Base-by-base conservation (phyloP, 2,329 filamentous ascomycete species). In the Diaporthe ampelina region DNA sequence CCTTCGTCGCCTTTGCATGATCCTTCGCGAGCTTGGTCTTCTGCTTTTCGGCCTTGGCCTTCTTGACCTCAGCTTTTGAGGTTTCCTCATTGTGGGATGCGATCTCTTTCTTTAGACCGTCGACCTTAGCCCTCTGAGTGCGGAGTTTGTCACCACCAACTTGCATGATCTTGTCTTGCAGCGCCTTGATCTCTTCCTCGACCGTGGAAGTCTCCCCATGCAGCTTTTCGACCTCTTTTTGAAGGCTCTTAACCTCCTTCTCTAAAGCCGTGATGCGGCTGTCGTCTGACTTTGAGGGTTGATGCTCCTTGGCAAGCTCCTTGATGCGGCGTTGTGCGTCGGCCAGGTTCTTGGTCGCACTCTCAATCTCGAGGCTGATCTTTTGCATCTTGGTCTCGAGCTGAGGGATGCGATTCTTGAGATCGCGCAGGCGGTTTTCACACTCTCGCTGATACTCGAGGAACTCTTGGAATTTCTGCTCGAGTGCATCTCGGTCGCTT, bases 141-240 rank as follows among this genome's bases (percentile, higher is more conserved):
- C 97, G 93, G 24, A 99, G 91, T 84, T 94, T 95, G 80, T 98
- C 95, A 84, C 97, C 97, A 80, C 97, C 97, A 76, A 98, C 93
- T 83, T 98, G 93, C 97, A 99, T 98, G 80, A 99, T 99, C 87
- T 95, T 97, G 88, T 97, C 93, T 81, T 99, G 96, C 1, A 99
- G 88, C 26, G 89, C 89, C 84, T 97, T 96, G 84, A 99, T 98
- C 83, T 98, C 97, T 35, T 93, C 92, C 81, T 99, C 97, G 11
- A 98, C 92, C 59, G 93, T 97, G 1, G 94, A 91, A n/a, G 94
- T 98, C 83, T 98, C 95, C 13, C 90, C 88, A 76, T 92, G 94
- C 13, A 99, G 89, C 79, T 93, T 94, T 74, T 93, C 91, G 15
- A 98, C 91, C 79, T 98, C 94, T 77, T 91, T 91, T 79, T 95